Evolutionary conservation across 2,329 filamentous ascomycete species (phyloP).

Genomic region (Byssothecium circinans): DNA sequence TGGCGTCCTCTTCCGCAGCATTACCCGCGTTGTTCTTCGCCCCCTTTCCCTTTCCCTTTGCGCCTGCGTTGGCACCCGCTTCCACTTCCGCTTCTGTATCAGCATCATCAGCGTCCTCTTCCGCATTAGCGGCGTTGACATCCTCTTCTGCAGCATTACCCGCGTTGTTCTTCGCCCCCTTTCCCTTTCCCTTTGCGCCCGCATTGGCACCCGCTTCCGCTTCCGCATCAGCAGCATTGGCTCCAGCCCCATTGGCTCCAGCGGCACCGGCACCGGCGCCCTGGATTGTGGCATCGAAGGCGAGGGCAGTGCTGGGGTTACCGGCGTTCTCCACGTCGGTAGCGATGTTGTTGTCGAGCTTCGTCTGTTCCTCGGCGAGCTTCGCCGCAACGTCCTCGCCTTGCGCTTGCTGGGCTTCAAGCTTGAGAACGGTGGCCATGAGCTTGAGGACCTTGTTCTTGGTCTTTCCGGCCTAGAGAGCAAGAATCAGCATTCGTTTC

Average conservation of each 20-base stretch:
- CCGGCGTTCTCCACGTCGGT: conserved; percentile 54
- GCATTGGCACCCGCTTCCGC: neutral
- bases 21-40: too few species aligned
- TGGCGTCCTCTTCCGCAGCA: too few species aligned
- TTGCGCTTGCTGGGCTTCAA: conserved; percentile 57
- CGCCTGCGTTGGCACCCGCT: too few species aligned
- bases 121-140: too few species aligned
- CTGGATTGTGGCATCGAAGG: conserved; percentile 33
- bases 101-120: too few species aligned
- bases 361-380: conserved; percentile 53
- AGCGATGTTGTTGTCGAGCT: conserved; percentile 58
- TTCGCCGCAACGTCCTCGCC: conserved; percentile 52
- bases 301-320: conserved; percentile 41
- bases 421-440: conserved; percentile 54
- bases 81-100: too few species aligned
- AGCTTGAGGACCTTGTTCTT: conserved; percentile 65
- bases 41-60: too few species aligned
- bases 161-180: too few species aligned
- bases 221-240: neutral
- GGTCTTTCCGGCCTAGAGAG: conserved; percentile 52
- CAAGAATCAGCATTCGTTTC: neutral
- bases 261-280: conserved; percentile 6
- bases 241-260: neutral
- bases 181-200: too few species aligned
- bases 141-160: too few species aligned